Evolutionary conservation across 2,329 filamentous ascomycete genomes (phyloP), one percentile per base, ranked within the genome.

Genomic region (Fusarium vanettenii): DNA sequence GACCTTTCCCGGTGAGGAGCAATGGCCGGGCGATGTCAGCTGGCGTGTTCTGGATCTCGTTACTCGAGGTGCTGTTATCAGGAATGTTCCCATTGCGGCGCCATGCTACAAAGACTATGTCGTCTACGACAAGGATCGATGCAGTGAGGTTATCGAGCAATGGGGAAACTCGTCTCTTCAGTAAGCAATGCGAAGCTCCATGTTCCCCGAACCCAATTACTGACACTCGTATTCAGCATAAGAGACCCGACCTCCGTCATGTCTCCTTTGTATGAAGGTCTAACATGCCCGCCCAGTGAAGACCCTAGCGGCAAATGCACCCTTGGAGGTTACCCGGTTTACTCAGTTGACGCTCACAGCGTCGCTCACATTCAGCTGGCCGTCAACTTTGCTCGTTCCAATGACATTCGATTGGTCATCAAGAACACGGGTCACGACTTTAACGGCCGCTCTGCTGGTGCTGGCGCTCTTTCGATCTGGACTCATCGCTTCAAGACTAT

Each of bases 381-480:
- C 1, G 78, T 88, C 48, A 86, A 86, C 70, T 86, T 88, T 70
- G 86, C 87, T 16, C 82, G 84, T 9, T 82, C 82, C 29, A 76
- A 81, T 9, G 86, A 87, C 68, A 73, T 88, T 10, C 85, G 86
- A 4, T 76, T 88, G 18, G 84, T 87, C 7, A 81, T 88, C 64
- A 88, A 79, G 64, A 81, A 88, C 79, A 89, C 86, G 0, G 87
- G 87, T 37, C 87, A 88, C 71, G 86, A 87, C 70, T 87, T 86
- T 75, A 80, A 82, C 6, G 91, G 90, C 37, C 89, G 87, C 1
- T 76, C 73, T 18, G 89, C 89, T 0, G 91, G 90, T n/a, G 87
- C 87, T 25, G 91, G 91, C 2, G 85, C 88, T 0, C 79, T 91
- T 5, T 84, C 86, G 5, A 82, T 92, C 61, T 91, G 90, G 86